Base-by-base conservation (phyloP, 805 yeast species). In the Hanseniaspora thailandica region DNA sequence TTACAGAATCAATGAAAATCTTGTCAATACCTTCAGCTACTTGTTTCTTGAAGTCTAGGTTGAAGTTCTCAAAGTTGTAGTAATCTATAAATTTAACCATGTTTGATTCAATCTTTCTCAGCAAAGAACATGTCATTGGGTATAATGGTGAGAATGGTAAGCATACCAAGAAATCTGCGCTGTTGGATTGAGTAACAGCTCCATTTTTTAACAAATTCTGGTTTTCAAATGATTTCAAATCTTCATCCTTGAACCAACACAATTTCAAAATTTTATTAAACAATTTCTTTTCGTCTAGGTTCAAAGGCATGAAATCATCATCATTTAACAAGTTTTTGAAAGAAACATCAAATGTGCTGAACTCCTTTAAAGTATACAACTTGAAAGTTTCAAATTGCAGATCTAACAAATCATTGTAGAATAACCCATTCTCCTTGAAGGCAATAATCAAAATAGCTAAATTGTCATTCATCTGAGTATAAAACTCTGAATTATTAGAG, bases 241-340 rank as follows among this genome's bases (percentile, higher is more conserved):
- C 75, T 52, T 71, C 75, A 3, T 76, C 76, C 48, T 74, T 72
- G 63, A 81, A 80, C 94, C 94, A 86, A 57, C 86, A 76, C 1
- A 81, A 74, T 23, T 72, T 73, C 55, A 82, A 71, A 33, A 84
- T 78, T 57, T 78, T 77, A 20, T 78, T 81, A 63, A 80, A 86
- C 47, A 83, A 75, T 12, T 71, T 69, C 39, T 69, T 64, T 48
- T 79, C 79, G 56, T 81, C 76, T 31, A 88, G 79, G 0, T 77
- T 76, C 70, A 88, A 76, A 12, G 96, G 95, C 87, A 86, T 86
- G 58, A 86, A 86, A 63, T 86, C 93, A 63, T 90, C 97, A 23
- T 82, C 81, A 56, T 78, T 76, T 35, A 88, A 76, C 5, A 82
- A 69, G 9, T 73, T 73, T 31, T 72, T 67, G 68, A 88, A 90